Base-by-base conservation (phyloP, 192 early-diverging fungal species). In the Coemansia erecta region DNA sequence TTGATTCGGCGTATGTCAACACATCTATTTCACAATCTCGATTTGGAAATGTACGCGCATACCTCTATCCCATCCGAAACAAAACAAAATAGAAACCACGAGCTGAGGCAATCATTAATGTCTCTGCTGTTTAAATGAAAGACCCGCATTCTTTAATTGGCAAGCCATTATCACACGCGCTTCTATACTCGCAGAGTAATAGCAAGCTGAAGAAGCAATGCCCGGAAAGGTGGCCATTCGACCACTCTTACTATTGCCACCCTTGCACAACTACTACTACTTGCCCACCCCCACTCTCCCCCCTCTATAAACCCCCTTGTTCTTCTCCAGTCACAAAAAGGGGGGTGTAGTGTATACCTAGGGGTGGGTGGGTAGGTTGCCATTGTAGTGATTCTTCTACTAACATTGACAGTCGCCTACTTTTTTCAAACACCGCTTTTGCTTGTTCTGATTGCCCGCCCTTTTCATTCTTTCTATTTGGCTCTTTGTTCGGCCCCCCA, bases 341-440 rank as follows among this genome's bases (percentile, higher is more conserved):
- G 48, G 48, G 48, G 22, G 24, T n/a, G 44, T 45, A 48, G 19
- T 23, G 10, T 19, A 11, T 18, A 48, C 46, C 10, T 23, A 23
- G 18, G 22, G 46, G 23, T 3, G 13, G 52, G 23, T 1, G 13
- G 52, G 19, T 35, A 22, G 15, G n/a, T 8, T 40, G 14, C 11
- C 28, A n/a, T 39, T 54, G 19, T 54, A 37, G 33, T 40, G 3
- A 53, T 50, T 50, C 18, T 11, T 50, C 21, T 28, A 53, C n/a
- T 35, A 53, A 53, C 28, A 35, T 31, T 53, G 28, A 50, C 21
- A 50, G 13, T 26, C 13, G 35, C 35, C 35, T 37, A 26, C 11
- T 24, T 26, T 48, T 53, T 54, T 54, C 33, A 54, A 54, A 54
- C 52, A 54, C 52, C 52, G 35, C 52, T 26, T 28, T 18, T 33